These are phyloP conservation scores for Fusarium paranaense DNA, from an alignment of 2,329 filamentous ascomycete genomes.

Conservation along the genomic window DNA sequence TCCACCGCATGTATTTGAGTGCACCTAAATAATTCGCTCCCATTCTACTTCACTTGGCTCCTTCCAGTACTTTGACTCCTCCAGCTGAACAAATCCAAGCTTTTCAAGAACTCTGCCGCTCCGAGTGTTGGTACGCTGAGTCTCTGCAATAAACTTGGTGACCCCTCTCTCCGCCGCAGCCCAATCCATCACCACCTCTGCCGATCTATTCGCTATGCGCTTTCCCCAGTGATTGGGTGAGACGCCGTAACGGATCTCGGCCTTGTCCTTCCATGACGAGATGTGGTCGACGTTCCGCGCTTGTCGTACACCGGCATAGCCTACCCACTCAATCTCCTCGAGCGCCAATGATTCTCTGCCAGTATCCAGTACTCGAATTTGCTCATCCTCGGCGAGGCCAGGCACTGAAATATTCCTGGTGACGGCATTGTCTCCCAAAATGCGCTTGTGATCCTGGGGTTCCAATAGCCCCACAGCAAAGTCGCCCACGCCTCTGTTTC, in stretches of 20 bases:
- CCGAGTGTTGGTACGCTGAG: slow-evolving; percentile 19
- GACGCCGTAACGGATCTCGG: slow-evolving; percentile 35
- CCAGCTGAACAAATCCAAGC: not conserved
- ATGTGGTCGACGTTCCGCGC: slow-evolving; percentile 1
- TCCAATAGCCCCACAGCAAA: slow-evolving; percentile 29
- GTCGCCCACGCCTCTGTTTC: slow-evolving; percentile 28
- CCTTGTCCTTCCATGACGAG: slow-evolving; percentile 33
- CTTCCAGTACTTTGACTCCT: not conserved
- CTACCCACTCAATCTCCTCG: slow-evolving; percentile 22
- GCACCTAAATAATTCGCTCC: not conserved
- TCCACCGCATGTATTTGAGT: not conserved
- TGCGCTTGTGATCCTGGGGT: not conserved
- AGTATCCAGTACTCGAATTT: not conserved
- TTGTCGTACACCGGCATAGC: slow-evolving; percentile 30
- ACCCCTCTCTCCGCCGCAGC: slow-evolving; percentile 23
- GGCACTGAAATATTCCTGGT: not conserved
- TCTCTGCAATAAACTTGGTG: slow-evolving; percentile 32
- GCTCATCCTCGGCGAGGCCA: not conserved
- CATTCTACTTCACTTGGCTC: not conserved
- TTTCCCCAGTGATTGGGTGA: slow-evolving; percentile 17
- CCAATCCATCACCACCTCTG: slow-evolving; percentile 31
- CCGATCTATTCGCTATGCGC: slow-evolving; percentile 27
- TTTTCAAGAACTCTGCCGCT: slow-evolving; percentile 8
- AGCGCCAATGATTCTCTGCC: not conserved
- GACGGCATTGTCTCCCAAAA: not conserved